phyloP scores from a whole-genome alignment of 345 rosid genomes.

The Odontarrhena argentea region DNA sequence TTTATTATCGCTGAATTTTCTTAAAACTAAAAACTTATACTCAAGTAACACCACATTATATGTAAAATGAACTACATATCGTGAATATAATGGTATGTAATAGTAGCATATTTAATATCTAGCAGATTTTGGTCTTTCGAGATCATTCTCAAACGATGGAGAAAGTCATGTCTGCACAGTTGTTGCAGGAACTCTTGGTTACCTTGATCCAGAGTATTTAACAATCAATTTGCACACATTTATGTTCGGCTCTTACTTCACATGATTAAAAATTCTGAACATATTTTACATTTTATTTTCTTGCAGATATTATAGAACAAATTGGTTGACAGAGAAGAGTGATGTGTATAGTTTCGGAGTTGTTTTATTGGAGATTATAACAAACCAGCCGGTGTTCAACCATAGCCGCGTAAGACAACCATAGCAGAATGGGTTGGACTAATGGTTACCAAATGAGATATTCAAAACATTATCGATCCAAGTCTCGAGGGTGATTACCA shows the following conservation, averaged over 20 bases:
- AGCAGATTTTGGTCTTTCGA: constrained; percentile 30
- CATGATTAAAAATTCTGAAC: neutral
- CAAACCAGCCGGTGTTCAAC: constrained; percentile 39
- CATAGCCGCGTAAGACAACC: constrained; percentile 20
- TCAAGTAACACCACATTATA: too few species aligned
- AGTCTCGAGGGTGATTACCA: constrained; percentile 39
- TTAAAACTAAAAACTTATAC: too few species aligned
- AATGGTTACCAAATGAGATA: constrained; percentile 42
- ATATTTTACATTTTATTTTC: neutral
- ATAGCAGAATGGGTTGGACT: constrained; percentile 41
- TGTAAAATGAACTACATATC: too few species aligned
- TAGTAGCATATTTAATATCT: neutral
- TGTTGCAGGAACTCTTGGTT: constrained; percentile 28
- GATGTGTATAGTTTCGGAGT: constrained; percentile 58
- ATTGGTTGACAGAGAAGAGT: constrained; percentile 45
- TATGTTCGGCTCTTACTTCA: neutral
- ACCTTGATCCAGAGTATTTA: constrained; percentile 26
- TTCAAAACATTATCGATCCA: constrained; percentile 45
- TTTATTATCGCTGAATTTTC: too few species aligned
- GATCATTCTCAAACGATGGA: constrained; percentile 10
- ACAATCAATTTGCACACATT: neutral
- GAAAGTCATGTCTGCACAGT: constrained; percentile 30
- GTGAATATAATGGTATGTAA: too few species aligned
- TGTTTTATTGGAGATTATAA: constrained; percentile 45
- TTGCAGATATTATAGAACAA: constrained; percentile 30